Base-by-base conservation (phyloP, 345 rosid species). In the Brassica juncea region DNA sequence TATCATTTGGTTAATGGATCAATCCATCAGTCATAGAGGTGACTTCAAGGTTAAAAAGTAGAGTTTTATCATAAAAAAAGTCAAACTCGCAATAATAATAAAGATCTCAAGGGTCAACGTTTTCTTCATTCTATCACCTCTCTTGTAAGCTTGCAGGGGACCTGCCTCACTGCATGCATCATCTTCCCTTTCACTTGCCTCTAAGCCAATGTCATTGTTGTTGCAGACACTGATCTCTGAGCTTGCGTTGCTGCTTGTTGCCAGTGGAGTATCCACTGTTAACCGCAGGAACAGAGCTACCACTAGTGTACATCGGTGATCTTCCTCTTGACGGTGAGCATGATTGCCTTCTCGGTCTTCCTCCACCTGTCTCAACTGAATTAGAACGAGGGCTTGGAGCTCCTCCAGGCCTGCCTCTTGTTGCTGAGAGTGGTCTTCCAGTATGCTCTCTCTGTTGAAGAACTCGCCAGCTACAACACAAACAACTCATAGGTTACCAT, bases 201-300 rank as follows among this genome's bases (percentile, higher is more conserved):
- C 91, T 75, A 85, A 73, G 72, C 87, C 88, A 54, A 85, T 77
- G 25, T 92, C 91, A 68, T 89, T 91, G 72, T 89, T 91, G 75
- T 88, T 90, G 80, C 86, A 88, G 76, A 90, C 89, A 80, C 99
- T 95, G 71, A 91, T 77, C 85, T 95, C 99, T 2, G 99, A 95
- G 81, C 98, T 93, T 52, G 94, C 99, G 76, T 91, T 93, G 78
- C 99, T 95, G 87, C 98, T 95, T n/a, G 98, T 93, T 59, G 97
- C 98, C 12, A 89, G 83, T 42, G 98, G 99, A 16, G 97, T 93
- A 82, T 90, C 98, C n/a, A n/a, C n/a, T n/a, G n/a, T n/a, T n/a
- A n/a, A n/a, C n/a, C n/a, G n/a, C n/a, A n/a, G n/a, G n/a, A n/a
- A n/a, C n/a, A n/a, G n/a, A n/a, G n/a, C n/a, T n/a, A n/a, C n/a